These are phyloP conservation scores for Lodderomyces jiufengensis DNA, from an alignment of 1,139 yeast species.

Conservation along the genomic window DNA sequence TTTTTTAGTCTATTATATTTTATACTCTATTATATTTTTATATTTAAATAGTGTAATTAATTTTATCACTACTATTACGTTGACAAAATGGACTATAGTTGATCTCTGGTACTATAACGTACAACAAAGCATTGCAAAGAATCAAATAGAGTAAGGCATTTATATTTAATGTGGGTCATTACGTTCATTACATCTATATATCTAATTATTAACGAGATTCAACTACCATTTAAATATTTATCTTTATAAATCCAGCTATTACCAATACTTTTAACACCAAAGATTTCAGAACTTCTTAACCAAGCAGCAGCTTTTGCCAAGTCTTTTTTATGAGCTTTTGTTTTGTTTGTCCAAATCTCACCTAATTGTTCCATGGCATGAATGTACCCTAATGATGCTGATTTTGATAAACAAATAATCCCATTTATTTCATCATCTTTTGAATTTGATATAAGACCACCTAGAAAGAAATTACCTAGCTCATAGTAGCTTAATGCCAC, in stretches of 20 bases:
- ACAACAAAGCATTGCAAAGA: too few species aligned
- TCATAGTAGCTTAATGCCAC: constrained; percentile 43
- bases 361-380: constrained; percentile 75
- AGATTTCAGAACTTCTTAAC: constrained; percentile 62
- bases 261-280: constrained; percentile 64
- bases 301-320: constrained; percentile 64
- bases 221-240: constrained; percentile 42
- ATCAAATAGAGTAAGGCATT: too few species aligned
- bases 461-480: constrained; percentile 40
- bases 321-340: constrained; percentile 57
- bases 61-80: too few species aligned
- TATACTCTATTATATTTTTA: too few species aligned
- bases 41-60: too few species aligned
- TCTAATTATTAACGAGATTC: too few species aligned
- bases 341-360: constrained; percentile 59
- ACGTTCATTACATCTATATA: too few species aligned
- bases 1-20: too few species aligned
- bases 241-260: constrained; percentile 78
- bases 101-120: too few species aligned
- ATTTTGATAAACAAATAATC: constrained; percentile 56
- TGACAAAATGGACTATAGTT: too few species aligned
- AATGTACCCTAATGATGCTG: constrained; percentile 66
- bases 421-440: constrained; percentile 55
- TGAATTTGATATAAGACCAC: constrained; percentile 19
- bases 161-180: too few species aligned